Conservation (phyloP, 2,329 filamentous ascomycete species). For the Laburnicola sp. region DNA sequence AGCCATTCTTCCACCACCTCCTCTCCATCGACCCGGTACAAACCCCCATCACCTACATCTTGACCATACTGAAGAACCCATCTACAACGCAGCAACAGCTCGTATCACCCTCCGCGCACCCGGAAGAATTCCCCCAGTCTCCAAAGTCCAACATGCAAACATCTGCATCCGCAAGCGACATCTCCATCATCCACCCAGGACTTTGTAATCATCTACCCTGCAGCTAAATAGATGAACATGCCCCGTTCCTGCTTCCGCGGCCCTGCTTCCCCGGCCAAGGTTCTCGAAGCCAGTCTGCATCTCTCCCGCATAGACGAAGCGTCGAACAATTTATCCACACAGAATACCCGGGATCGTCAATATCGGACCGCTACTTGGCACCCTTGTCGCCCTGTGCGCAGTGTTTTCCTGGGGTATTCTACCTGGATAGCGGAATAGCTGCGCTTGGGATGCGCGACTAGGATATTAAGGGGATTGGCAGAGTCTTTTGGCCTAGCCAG, state of each 20-base stretch:
- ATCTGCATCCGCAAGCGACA: slow-evolving; percentile 2
- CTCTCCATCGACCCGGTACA: slow-evolving; percentile 32
- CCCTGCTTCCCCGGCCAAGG: slow-evolving; percentile 15
- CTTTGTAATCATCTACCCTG: slow-evolving; percentile 15
- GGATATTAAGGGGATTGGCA: slow-evolving; percentile 25
- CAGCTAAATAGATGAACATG: slow-evolving; percentile 3
- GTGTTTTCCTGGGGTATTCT: not conserved
- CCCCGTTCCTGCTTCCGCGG: slow-evolving; percentile 3
- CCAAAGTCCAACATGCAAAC: not conserved
- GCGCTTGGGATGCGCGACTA: slow-evolving; percentile 12
- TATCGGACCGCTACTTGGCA: slow-evolving; percentile 23
- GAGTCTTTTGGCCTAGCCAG: slow-evolving; percentile 8
- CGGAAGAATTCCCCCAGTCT: slow-evolving; percentile 33
- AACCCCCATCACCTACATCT: slow-evolving; percentile 27
- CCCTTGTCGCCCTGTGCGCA: slow-evolving; percentile 4
- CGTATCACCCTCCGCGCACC: not conserved
- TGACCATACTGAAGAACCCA: not conserved
- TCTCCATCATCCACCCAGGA: too few relatives aligned
- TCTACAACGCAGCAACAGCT: not conserved
- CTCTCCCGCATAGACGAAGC: slow-evolving; percentile 19
- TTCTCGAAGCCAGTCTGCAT: too few relatives aligned
- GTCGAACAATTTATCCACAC: slow-evolving; percentile 33
- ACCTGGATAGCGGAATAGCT: slow-evolving; percentile 6
- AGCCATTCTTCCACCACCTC: slow-evolving; percentile 27
- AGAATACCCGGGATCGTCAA: slow-evolving; percentile 37